Evolutionary conservation across 176 grass and related monocot species (phyloP).

Genomic region (Pontederia paniculata): DNA sequence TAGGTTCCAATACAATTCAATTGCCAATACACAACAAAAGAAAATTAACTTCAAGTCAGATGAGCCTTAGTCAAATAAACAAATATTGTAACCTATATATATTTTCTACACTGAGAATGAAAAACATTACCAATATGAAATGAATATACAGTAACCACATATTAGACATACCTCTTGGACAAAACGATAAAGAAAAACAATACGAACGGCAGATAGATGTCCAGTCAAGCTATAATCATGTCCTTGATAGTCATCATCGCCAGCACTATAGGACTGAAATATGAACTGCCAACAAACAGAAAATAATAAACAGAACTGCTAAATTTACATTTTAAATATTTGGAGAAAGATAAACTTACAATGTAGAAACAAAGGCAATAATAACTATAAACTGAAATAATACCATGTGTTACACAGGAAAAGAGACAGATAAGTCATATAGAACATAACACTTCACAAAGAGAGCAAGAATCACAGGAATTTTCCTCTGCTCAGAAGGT

Average conservation of each 20-base stretch:
- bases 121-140: not conserved
- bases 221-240: slow-evolving; percentile 87
- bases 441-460: too few species aligned
- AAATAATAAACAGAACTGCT: slow-evolving; percentile 10
- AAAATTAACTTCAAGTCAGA: too few species aligned
- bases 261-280: slow-evolving; percentile 70
- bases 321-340: slow-evolving; percentile 2
- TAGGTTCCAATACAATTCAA: not conserved
- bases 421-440: too few species aligned
- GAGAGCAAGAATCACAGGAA: too few species aligned
- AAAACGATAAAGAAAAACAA: slow-evolving; percentile 96
- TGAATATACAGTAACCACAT: not conserved
- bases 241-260: slow-evolving; percentile 88
- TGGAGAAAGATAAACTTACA: too few species aligned
- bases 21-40: too few species aligned
- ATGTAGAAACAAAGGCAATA: too few species aligned
- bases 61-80: not conserved
- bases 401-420: too few species aligned
- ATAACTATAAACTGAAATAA: too few species aligned
- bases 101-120: not conserved
- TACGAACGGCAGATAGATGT: slow-evolving; percentile 83
- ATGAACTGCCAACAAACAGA: slow-evolving; percentile 47
- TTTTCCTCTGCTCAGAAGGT: too few species aligned
- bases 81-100: not conserved
- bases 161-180: slow-evolving; percentile 64